Conservation (phyloP, 2,329 filamentous ascomycete genomes). For the Colletotrichum plurivorum region DNA sequence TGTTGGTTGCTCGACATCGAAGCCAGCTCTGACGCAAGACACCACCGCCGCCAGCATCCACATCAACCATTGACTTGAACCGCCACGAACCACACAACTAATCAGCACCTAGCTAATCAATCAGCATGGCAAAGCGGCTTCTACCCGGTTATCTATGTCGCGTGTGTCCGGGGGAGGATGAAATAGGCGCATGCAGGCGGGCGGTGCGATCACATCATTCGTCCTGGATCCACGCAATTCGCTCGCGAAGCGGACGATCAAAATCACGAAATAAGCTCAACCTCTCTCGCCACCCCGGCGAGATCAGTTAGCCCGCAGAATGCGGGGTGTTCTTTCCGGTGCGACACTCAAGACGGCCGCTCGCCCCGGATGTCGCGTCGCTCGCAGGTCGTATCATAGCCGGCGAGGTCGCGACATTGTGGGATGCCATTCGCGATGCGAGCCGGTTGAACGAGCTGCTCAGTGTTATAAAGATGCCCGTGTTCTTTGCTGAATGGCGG, state of each 20-base stretch:
- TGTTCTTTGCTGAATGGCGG: neutral
- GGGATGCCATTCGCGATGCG: neutral
- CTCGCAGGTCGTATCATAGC: neutral
- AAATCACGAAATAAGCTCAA: constrained; percentile 39
- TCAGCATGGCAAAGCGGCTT: too few species aligned
- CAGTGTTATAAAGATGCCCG: constrained; percentile 22
- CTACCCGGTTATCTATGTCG: neutral
- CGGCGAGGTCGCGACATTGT: constrained; percentile 9
- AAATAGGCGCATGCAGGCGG: neutral
- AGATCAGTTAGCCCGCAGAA: neutral
- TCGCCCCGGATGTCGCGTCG: constrained; percentile 28
- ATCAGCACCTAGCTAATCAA: too few species aligned
- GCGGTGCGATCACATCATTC: constrained; percentile 31
- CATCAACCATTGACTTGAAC: neutral
- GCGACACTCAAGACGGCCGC: too few species aligned
- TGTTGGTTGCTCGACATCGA: constrained; percentile 16
- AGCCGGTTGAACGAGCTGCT: constrained; percentile 3
- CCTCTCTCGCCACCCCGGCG: constrained; percentile 28
- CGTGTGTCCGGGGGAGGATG: neutral
- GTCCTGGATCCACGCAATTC: constrained; percentile 34
- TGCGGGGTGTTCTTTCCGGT: constrained; percentile 7
- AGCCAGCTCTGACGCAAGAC: constrained; percentile 23
- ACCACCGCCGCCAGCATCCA: neutral
- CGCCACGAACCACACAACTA: too few species aligned
- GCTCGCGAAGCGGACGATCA: neutral